Conservation (phyloP, 2,329 filamentous ascomycete species). For the Herpotrichia juniperi region DNA sequence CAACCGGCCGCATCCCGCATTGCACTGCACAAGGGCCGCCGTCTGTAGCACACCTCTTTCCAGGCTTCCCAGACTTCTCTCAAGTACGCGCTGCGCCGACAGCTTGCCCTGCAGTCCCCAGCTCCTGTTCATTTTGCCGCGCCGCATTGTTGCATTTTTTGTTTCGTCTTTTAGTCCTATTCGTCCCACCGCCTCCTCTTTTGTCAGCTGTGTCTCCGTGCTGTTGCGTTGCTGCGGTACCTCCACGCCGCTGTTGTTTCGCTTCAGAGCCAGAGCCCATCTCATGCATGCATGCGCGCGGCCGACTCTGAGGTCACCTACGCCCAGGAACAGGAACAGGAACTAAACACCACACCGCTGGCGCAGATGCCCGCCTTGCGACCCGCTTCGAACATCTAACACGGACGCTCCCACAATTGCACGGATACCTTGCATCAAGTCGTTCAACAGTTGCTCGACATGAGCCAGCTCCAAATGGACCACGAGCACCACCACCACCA, state of each 20-base stretch:
- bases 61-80: conserved; percentile 18
- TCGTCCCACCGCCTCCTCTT: conserved; percentile 25
- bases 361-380: conserved; percentile 40
- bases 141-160: conserved; percentile 19
- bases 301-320: conserved; percentile 38
- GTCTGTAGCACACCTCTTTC: conserved; percentile 6
- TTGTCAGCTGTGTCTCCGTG: conserved; percentile 34
- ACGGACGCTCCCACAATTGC: conserved; percentile 34
- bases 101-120: conserved; percentile 39
- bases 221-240: conserved; percentile 28
- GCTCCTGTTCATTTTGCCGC: conserved; percentile 16
- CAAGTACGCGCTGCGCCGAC: conserved; percentile 44
- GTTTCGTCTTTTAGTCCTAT: conserved; percentile 23
- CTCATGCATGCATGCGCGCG: conserved; percentile 48
- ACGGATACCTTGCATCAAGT: conserved; percentile 24
- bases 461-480: conserved; percentile 51
- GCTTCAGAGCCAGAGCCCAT: conserved; percentile 40
- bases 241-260: conserved; percentile 34
- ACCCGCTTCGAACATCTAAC: conserved; percentile 33
- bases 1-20: conserved; percentile 40
- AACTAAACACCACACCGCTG: conserved; percentile 15
- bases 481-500: conserved; percentile 40
- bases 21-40: conserved; percentile 28
- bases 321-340: conserved; percentile 32
- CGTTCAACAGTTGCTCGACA: conserved; percentile 30